Base-by-base conservation (phyloP, 495 filamentous ascomycete species). In the Penicillium ucsense region DNA sequence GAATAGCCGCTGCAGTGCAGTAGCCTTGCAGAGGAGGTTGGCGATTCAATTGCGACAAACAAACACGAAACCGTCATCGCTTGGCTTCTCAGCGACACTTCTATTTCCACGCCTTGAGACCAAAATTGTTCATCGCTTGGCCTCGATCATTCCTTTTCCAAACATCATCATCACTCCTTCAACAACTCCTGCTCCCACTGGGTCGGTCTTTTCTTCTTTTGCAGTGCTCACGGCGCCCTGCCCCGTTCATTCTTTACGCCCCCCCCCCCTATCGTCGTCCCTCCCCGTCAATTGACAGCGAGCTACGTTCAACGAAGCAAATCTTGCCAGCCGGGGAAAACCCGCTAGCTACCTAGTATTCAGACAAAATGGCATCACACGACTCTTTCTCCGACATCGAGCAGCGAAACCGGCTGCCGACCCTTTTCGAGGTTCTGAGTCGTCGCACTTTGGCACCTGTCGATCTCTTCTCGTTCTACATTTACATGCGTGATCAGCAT, bases 401-500 rank as follows among this genome's bases (percentile, higher is more conserved):
- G 62, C 63, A 66, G 59, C 81, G 92, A 44, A 92, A 94, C 60
- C 80, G 92, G 35, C 78, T 99, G 8, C 92, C 92, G 11, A 96
- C 86, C 0, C 81, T 97, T 35, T 94, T 92, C 62, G 92, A 99
- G 63, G 92, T 97, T 35, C 75, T 99, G 35, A 94, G 88, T 56
- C 81, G 94, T 44, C 80, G 86, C 38, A 99, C 92, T 3, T 75
- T 90, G 12, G 83, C 94, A 38, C 92, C 92, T 0, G 91, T 97
- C 35, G 94, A 97, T 63, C 78, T 99, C 8, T 97, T 92, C 72
- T 95, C 90, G 3, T 97, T 97, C 74, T 97, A 97, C 74, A 97
- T 99, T 57, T 99, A 94, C 68, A 99, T 99, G 92, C 79, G 92
- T 47, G 94, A 99, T 64, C 89, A 96, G 68, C 90, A 97, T 62